Evolutionary conservation across 2,329 filamentous ascomycete genomes (phyloP), one percentile per base, ranked within the genome.

Genomic region (Neofusicoccum ribis): DNA sequence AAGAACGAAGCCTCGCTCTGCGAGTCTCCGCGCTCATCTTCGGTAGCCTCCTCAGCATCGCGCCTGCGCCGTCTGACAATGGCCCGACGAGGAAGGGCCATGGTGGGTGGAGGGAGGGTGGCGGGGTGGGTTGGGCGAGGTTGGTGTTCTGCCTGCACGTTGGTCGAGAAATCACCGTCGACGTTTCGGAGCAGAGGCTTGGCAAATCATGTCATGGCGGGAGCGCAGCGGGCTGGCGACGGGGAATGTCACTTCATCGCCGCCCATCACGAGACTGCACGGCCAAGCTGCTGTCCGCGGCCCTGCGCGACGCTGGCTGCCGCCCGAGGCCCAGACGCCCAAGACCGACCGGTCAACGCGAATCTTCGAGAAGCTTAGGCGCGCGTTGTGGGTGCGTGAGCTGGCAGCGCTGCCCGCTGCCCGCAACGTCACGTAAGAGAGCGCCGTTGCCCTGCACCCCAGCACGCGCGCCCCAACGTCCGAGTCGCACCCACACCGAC

Each of bases 1-100:
- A 83, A 79, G 23, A 81, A 77, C 12, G 87, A 88, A 43, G 80
- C 83, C 73, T 89, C 87, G 74, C 86, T 89, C 76, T 88, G 78
- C 46, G 87, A 89, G 69, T 88, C 86, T 59, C 85, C 83, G 65
- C 84, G 69, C 63, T 82, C 82, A 58, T 58, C 54, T 58, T 58
- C 46, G 80, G 84, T 60, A 79, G 80, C 67, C 84, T 79, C 77
- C 54, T 79, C 77, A 60, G 78, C 77, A 50, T 77, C 71, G 61
- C 76, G 72, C 70, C 77, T 68, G 68, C 77, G 76, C 67, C 76
- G 75, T 66, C 74, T 72, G 64, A 78, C 69, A 68, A 72, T 71
- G 67, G 71, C 72, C 64, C 75, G 75, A 64, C 75, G 75, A 65
- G 71, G 71, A 65, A 74, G 69, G 64, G 76, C 74, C 76, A 78